These are phyloP conservation scores for Penicillium turbatum DNA, from an alignment of 495 filamentous ascomycete genomes.

Conservation along the genomic window DNA sequence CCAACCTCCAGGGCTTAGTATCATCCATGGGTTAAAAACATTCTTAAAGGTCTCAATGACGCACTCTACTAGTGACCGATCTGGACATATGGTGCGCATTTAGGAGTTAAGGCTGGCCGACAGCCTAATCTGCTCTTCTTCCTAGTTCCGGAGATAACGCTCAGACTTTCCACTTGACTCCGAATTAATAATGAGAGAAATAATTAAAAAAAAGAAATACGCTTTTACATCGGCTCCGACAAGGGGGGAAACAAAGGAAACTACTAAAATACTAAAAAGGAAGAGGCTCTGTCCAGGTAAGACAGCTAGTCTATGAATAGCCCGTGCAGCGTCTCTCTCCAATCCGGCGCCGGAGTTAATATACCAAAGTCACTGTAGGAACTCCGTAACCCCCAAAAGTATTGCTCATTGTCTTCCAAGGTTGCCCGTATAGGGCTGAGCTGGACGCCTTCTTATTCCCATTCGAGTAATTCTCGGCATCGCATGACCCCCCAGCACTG, in stretches of 20 bases:
- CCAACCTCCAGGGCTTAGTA: no score
- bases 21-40: no score
- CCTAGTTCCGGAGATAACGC: neutral
- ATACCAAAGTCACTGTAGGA: neutral
- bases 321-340: conserved; percentile 3
- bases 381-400: neutral
- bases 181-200: no score
- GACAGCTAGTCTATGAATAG: conserved; percentile 7
- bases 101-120: neutral
- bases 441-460: conserved; percentile 9
- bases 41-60: neutral
- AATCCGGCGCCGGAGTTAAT: neutral
- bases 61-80: conserved; percentile 5
- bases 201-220: neutral
- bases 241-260: neutral
- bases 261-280: neutral
- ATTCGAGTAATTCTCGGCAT: conserved; percentile 6
- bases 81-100: neutral
- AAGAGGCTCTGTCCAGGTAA: conserved; percentile 9
- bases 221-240: neutral
- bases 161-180: neutral
- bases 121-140: neutral
- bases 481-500: conserved; percentile 1
- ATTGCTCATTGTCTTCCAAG: neutral
- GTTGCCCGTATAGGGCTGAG: conserved; percentile 16